These are phyloP conservation scores for Jimgerdemannia lactiflua DNA, from an alignment of 192 early-diverging fungal species.

Conservation along the genomic window DNA sequence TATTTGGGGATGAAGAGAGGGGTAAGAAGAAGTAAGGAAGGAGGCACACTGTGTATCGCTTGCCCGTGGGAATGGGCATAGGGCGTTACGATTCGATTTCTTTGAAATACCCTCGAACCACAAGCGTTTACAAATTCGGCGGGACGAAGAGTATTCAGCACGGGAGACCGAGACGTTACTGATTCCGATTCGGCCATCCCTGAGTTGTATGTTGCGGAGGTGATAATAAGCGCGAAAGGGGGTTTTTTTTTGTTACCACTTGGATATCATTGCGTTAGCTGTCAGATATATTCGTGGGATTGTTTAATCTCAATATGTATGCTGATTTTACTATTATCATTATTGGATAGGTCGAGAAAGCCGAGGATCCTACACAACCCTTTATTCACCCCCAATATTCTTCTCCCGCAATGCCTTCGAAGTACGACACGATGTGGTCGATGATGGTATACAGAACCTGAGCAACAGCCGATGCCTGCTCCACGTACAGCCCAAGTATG, in stretches of 20 bases:
- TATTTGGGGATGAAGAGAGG: too few relatives aligned
- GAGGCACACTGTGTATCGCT: too few relatives aligned
- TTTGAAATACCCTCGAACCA: too few relatives aligned
- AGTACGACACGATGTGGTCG: constrained; percentile 67
- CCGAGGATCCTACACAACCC: not conserved
- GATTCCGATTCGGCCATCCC: constrained; percentile 51
- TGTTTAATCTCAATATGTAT: too few relatives aligned
- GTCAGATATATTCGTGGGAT: too few relatives aligned
- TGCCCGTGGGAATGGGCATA: too few relatives aligned
- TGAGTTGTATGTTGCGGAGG: constrained; percentile 38
- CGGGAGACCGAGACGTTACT: constrained; percentile 25
- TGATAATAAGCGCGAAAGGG: constrained; percentile 43
- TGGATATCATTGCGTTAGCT: not conserved
- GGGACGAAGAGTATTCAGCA: too few relatives aligned
- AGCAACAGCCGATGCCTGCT: constrained; percentile 53
- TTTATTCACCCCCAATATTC: constrained; percentile 26
- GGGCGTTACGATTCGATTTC: too few relatives aligned
- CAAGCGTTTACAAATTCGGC: too few relatives aligned
- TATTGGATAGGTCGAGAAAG: constrained; percentile 27
- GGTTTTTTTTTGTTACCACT: not conserved
- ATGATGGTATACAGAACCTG: constrained; percentile 37
- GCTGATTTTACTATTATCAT: constrained; percentile 8
- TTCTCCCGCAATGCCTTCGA: constrained; percentile 51
- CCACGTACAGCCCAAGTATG: constrained; percentile 65
- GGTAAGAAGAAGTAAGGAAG: too few relatives aligned